These are phyloP conservation scores for Ganoderma meredithae DNA, from an alignment of 1,284 basidiomycete species.

Conservation along the genomic window DNA sequence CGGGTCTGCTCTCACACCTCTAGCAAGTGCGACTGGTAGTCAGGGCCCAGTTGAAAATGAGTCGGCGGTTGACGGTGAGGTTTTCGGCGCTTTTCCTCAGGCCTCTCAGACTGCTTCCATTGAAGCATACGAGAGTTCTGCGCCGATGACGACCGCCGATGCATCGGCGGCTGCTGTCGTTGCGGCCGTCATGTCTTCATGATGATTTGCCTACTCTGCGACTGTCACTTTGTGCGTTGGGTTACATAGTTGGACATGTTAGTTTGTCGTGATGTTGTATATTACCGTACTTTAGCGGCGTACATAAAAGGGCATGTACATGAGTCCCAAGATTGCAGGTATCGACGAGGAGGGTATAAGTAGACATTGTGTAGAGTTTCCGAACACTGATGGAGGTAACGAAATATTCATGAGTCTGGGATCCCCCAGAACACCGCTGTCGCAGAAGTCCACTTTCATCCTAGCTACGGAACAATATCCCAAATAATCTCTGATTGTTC, in stretches of 20 bases:
- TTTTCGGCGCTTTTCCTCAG: not conserved
- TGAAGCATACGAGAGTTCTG: not conserved
- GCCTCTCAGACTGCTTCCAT: not conserved
- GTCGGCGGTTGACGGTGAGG: not conserved
- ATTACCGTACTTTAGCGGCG: not conserved
- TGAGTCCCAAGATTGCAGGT: not conserved
- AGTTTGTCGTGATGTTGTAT: not conserved
- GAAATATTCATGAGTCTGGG: no score
- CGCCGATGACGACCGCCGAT: not conserved
- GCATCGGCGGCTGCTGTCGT: not conserved
- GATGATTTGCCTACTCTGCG: not conserved
- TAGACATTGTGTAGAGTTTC: no score
- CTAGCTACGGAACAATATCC: not conserved
- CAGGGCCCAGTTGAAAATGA: not conserved
- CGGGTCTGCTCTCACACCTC: not conserved
- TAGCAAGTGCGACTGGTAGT: not conserved
- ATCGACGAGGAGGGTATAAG: not conserved
- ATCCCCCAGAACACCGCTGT: not conserved
- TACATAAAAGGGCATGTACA: conserved; percentile 3
- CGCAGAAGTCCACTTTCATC: not conserved
- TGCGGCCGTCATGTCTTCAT: not conserved
- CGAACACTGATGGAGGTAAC: no score
- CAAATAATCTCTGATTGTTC: not conserved
- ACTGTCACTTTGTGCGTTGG: not conserved
- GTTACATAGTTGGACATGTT: not conserved